Percentiles rank a stretch among this genome's conserved stretches.
phyloP scores from a whole-genome alignment of 192 early-diverging fungal species.

The Coemansia aciculifera region DNA sequence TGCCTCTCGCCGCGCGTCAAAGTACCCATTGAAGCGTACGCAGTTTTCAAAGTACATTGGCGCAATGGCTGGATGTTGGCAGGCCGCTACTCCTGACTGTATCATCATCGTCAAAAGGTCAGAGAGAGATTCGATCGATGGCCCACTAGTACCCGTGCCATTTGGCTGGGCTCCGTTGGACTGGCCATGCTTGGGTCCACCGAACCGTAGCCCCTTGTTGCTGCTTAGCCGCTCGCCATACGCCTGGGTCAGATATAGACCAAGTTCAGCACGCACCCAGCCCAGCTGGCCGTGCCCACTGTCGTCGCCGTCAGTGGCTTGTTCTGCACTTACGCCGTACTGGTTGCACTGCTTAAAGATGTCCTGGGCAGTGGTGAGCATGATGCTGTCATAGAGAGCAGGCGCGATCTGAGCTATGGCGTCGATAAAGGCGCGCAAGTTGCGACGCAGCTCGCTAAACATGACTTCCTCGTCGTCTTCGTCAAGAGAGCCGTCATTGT shows the following conservation, averaged over 20 bases:
- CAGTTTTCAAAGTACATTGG: slow-evolving; percentile 48
- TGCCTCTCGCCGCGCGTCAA: slow-evolving; percentile 43
- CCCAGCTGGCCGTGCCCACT: slow-evolving; percentile 42
- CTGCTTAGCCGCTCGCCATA: slow-evolving; percentile 53
- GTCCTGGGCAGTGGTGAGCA: slow-evolving; percentile 35
- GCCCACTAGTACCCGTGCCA: background rate
- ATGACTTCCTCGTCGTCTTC: slow-evolving; percentile 68
- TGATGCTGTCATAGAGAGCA: slow-evolving; percentile 38
- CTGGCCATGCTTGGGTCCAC: slow-evolving; percentile 24
- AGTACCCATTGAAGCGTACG: slow-evolving; percentile 50
- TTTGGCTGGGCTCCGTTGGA: slow-evolving; percentile 16
- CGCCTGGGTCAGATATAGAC: slow-evolving; percentile 47
- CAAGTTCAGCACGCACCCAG: slow-evolving; percentile 55
- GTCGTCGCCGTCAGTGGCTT: slow-evolving; percentile 30
- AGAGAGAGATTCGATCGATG: slow-evolving; percentile 32
- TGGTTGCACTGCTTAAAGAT: slow-evolving; percentile 54
- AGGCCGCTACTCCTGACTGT: slow-evolving; percentile 37
- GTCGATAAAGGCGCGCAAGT: slow-evolving; percentile 69
- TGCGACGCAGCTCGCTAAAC: slow-evolving; percentile 57
- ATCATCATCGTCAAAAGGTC: slow-evolving; percentile 54
- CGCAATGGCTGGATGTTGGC: slow-evolving; percentile 40
- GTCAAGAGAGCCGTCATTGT: slow-evolving; percentile 68
- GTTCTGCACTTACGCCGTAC: slow-evolving; percentile 48
- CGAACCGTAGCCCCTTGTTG: slow-evolving; percentile 48
- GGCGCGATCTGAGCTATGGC: slow-evolving; percentile 69